Evolutionary conservation across 2,329 filamentous ascomycete species (phyloP).

Genomic region (Fusarium incarnatum): DNA sequence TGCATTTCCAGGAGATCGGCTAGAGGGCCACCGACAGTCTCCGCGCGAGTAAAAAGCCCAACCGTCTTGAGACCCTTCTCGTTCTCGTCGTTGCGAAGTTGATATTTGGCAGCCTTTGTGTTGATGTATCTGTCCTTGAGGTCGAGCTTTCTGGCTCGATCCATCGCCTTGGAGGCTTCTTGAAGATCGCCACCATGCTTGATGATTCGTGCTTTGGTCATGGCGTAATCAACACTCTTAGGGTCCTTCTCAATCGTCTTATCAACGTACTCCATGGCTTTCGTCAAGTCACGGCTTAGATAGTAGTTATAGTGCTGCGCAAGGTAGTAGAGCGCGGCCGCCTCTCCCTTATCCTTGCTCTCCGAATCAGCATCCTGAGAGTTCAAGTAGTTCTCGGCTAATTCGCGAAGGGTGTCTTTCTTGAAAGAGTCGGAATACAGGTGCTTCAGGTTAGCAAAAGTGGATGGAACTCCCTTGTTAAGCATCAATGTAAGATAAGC

Average conservation of each 20-base stretch:
- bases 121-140: slow-evolving; percentile 97
- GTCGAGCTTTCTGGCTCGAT: slow-evolving; percentile 85
- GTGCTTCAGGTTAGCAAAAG: slow-evolving; percentile 96
- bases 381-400: slow-evolving; percentile 83
- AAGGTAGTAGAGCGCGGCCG: slow-evolving; percentile 90
- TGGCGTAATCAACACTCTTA: slow-evolving; percentile 88
- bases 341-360: slow-evolving; percentile 70
- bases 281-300: slow-evolving; percentile 83
- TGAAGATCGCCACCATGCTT: slow-evolving; percentile 87
- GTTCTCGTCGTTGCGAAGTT: slow-evolving; percentile 90
- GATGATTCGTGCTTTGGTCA: slow-evolving; percentile 94
- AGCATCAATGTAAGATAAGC: slow-evolving; percentile 86
- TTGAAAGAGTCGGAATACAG: slow-evolving; percentile 85
- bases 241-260: slow-evolving; percentile 83
- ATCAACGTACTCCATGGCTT: slow-evolving; percentile 85
- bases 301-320: slow-evolving; percentile 97
- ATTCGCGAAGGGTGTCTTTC: slow-evolving; percentile 76
- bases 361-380: slow-evolving; percentile 64
- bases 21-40: slow-evolving; percentile 86
- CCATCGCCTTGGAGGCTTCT: slow-evolving; percentile 89
- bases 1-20: slow-evolving; percentile 98
- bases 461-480: slow-evolving; percentile 91
- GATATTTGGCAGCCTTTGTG: slow-evolving; percentile 97
- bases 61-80: slow-evolving; percentile 88
- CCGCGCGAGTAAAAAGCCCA: slow-evolving; percentile 92